Evolutionary conservation across 208 protist species (phyloP).

Genomic region (Trypanosomatidae sp.): DNA sequence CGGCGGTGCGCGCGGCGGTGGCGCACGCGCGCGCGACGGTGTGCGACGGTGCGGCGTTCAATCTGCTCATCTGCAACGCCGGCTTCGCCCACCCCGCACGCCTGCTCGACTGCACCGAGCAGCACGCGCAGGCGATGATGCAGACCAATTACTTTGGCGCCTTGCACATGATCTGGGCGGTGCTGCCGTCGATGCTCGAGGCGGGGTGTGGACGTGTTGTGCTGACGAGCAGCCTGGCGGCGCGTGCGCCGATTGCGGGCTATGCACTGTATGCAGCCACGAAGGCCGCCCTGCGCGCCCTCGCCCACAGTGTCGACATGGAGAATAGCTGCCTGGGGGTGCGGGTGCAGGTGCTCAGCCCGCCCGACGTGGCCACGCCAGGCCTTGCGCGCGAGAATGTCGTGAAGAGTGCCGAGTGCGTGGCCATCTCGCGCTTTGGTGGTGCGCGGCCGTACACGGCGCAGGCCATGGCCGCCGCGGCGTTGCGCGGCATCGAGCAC

Average conservation of each 20-base stretch:
- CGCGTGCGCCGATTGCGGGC: conserved; percentile 63
- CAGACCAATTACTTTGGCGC: conserved; percentile 85
- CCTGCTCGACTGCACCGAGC: conserved; percentile 52
- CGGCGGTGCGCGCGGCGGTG: conserved; percentile 19
- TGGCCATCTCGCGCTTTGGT: conserved; percentile 56
- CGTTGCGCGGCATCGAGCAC: conserved; percentile 39
- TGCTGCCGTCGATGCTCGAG: conserved; percentile 65
- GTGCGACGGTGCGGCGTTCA: conserved; percentile 21
- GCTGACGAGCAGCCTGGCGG: conserved; percentile 63
- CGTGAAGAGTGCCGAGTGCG: conserved; percentile 75
- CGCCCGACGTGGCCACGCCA: conserved; percentile 76
- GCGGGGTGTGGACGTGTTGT: conserved; percentile 48
- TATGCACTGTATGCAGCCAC: conserved; percentile 76
- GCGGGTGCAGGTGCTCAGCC: conserved; percentile 69
- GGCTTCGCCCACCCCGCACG: conserved; percentile 70
- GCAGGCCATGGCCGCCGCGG: conserved; percentile 24
- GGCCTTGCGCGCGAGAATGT: conserved; percentile 70
- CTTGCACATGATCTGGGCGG: conserved; percentile 40
- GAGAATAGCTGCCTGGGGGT: conserved; percentile 71
- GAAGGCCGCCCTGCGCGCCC: conserved; percentile 77
- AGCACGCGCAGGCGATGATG: conserved; percentile 60
- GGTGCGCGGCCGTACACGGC: conserved; percentile 41
- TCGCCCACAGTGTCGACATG: conserved; percentile 79
- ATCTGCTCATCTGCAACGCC: conserved; percentile 76
- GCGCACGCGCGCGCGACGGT: conserved; percentile 7